Percentiles rank a stretch among this genome's conserved stretches.
Evolutionary conservation across 2,329 filamentous ascomycete species (phyloP).

Genomic region (Mollisia scopiformis): DNA sequence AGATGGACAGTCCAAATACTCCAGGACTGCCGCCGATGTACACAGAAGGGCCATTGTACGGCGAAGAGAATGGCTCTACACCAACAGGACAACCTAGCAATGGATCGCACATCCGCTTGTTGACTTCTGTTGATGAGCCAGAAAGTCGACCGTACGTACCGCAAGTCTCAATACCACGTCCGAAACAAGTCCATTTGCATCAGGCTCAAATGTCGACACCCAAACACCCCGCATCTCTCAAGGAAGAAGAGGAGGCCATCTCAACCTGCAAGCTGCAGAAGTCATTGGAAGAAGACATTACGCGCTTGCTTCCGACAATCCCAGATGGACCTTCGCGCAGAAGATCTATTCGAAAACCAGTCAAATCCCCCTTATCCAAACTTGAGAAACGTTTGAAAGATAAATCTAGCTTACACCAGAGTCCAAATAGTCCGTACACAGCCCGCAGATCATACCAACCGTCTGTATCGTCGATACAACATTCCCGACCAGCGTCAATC

Average conservation of each 20-base stretch:
- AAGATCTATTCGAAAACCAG: constrained; percentile 34
- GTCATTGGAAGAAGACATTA: constrained; percentile 37
- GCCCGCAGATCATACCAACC: constrained; percentile 51
- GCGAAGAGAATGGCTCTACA: constrained; percentile 51
- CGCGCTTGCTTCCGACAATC: constrained; percentile 50
- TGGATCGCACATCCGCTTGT: constrained; percentile 58
- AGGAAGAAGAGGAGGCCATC: constrained; percentile 43
- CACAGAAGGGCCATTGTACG: constrained; percentile 54
- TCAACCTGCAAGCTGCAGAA: constrained; percentile 37
- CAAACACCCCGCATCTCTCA: constrained; percentile 41
- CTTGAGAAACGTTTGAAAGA: constrained; percentile 22
- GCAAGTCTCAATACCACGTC: constrained; percentile 24
- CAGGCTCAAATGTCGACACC: constrained; percentile 33
- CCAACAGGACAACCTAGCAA: constrained; percentile 47
- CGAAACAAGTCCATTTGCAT: constrained; percentile 25
- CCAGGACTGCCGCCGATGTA: constrained; percentile 60
- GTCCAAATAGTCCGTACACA: constrained; percentile 30
- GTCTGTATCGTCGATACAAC: constrained; percentile 42
- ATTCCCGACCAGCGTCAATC: constrained; percentile 52
- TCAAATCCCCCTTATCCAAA: constrained; percentile 40
- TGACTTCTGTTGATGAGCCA: constrained; percentile 65
- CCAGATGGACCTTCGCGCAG: constrained; percentile 53
- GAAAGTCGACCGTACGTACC: constrained; percentile 58
- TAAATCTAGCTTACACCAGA: constrained; percentile 32
- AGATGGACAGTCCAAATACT: constrained; percentile 46